phyloP scores from a whole-genome alignment of 2,329 filamentous ascomycete genomes.

The Atkinsonella hypoxylon region DNA sequence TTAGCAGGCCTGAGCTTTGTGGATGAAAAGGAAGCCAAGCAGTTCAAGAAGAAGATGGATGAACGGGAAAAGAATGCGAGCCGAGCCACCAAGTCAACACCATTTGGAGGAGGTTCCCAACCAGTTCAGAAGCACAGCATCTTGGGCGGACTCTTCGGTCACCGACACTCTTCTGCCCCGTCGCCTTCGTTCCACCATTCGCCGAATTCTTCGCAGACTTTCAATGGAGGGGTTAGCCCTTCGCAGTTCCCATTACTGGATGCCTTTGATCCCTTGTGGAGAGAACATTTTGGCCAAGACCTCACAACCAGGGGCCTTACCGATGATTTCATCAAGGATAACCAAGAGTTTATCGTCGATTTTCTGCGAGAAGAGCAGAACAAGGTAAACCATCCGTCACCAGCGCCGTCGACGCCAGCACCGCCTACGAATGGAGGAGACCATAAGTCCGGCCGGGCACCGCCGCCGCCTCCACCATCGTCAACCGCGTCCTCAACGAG shows the following conservation, averaged over 20 bases:
- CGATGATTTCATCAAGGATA: slow-evolving; percentile 55
- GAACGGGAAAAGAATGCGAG: slow-evolving; percentile 92
- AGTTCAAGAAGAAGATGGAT: slow-evolving; percentile 95
- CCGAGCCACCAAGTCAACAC: slow-evolving; percentile 70
- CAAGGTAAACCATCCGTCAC: slow-evolving; percentile 16
- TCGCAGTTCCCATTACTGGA: slow-evolving; percentile 53
- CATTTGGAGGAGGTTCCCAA: slow-evolving; percentile 48
- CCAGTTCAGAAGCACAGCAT: slow-evolving; percentile 31
- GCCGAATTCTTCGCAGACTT: slow-evolving; percentile 31
- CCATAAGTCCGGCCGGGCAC: slow-evolving; percentile 19
- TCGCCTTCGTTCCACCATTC: slow-evolving; percentile 23
- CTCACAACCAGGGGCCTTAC: slow-evolving; percentile 50
- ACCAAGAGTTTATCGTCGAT: slow-evolving; percentile 56
- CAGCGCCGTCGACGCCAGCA: slow-evolving; percentile 14
- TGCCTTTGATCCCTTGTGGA: slow-evolving; percentile 52
- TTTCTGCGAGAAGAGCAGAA: slow-evolving; percentile 48
- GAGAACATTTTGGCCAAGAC: slow-evolving; percentile 53
- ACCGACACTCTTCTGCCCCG: slow-evolving; percentile 45
- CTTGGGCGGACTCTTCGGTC: slow-evolving; percentile 50
- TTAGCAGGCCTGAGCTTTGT: slow-evolving; percentile 82
- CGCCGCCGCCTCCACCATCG: slow-evolving; percentile 19
- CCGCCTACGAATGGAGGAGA: slow-evolving; percentile 22
- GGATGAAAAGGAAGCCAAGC: slow-evolving; percentile 95
- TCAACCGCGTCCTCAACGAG: slow-evolving; percentile 8
- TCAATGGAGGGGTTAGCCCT: slow-evolving; percentile 30